These are phyloP conservation scores for Boletus vinaceobasis DNA, from an alignment of 768 basidiomycete species.

Conservation along the genomic window DNA sequence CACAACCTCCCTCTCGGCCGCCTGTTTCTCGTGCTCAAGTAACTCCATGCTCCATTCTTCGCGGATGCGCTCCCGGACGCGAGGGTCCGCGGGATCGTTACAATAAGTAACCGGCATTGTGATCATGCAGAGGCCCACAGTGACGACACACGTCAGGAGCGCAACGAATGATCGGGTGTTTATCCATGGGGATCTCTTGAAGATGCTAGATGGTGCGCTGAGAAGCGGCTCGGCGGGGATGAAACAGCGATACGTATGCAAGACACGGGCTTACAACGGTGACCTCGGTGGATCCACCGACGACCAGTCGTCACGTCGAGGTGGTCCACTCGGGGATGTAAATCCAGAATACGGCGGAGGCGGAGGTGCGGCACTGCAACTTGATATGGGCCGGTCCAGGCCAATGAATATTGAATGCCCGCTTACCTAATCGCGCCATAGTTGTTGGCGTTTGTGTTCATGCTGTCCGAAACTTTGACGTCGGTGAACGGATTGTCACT, in stretches of 20 bases:
- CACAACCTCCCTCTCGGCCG: neutral
- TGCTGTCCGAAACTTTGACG: neutral
- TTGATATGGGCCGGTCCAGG: neutral
- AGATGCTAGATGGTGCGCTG: neutral
- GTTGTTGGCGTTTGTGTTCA: neutral
- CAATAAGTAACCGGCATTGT: conserved; percentile 14
- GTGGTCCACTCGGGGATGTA: neutral
- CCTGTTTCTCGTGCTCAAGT: conserved; percentile 15
- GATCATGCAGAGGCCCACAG: neutral
- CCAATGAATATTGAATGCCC: too few species aligned
- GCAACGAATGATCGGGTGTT: neutral
- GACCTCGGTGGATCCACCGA: neutral
- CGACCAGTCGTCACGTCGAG: neutral
- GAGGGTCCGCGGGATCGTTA: conserved; percentile 18
- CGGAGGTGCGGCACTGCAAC: neutral
- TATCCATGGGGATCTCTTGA: neutral
- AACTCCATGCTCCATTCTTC: conserved; percentile 19
- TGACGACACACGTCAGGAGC: neutral
- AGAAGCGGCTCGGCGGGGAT: neutral
- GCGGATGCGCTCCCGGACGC: conserved; percentile 20
- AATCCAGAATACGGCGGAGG: conserved; percentile 11
- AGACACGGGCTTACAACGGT: conserved; percentile 3
- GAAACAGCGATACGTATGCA: too few species aligned
- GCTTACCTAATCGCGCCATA: conserved; percentile 10
- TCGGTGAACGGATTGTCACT: neutral